Evolutionary conservation across 2,329 filamentous ascomycete genomes (phyloP).

Genomic region (Calonectria hawksworthii): DNA sequence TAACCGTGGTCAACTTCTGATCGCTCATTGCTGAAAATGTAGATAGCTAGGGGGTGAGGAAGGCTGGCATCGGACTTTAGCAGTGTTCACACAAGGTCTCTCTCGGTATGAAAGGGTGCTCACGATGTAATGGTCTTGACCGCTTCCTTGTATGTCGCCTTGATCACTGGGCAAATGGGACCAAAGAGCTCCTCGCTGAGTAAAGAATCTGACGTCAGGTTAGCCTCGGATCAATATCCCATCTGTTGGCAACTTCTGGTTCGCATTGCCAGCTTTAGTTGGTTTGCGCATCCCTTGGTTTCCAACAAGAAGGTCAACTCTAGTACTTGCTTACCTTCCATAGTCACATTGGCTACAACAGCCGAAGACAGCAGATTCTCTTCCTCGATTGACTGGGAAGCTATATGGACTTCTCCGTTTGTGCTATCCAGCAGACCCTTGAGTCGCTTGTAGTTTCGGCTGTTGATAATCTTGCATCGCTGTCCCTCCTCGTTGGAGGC

Average conservation of each 20-base stretch:
- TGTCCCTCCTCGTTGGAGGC: background rate
- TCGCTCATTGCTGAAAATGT: conserved; percentile 14
- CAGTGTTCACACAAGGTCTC: background rate
- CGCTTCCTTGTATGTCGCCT: conserved; percentile 14
- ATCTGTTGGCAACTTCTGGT: background rate
- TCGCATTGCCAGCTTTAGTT: background rate
- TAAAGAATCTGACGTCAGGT: conserved; percentile 50
- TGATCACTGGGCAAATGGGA: conserved; percentile 28
- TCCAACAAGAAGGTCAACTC: background rate
- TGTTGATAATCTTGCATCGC: conserved; percentile 55
- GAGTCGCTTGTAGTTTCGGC: conserved; percentile 58
- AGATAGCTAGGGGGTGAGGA: conserved; percentile 23
- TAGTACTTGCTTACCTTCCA: background rate
- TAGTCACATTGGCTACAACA: background rate
- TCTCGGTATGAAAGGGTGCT: background rate
- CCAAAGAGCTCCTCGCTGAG: conserved; percentile 57
- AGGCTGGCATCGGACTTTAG: background rate
- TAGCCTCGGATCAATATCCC: background rate
- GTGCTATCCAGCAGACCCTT: conserved; percentile 51
- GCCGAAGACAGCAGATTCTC: background rate
- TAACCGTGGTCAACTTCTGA: background rate
- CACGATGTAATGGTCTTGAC: background rate
- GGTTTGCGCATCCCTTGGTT: background rate
- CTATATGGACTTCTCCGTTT: conserved; percentile 49
- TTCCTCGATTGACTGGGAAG: background rate